phyloP scores from a whole-genome alignment of 257 asterid genomes.

The Fraxinus quadrangulata region DNA sequence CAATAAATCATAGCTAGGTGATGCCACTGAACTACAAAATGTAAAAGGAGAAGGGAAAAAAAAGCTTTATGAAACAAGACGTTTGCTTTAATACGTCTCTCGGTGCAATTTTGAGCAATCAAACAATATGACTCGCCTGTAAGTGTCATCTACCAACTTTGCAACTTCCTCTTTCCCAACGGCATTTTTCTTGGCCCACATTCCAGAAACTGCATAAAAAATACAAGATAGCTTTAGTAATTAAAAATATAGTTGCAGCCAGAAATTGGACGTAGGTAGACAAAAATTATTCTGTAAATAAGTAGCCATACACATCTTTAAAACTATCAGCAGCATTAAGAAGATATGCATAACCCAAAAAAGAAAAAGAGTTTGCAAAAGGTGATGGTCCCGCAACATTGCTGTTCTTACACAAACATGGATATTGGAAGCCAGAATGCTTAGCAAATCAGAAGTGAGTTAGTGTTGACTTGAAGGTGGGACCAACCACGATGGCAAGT shows the following conservation, averaged over 20 bases:
- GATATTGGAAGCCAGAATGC: background rate
- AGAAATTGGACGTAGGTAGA: background rate
- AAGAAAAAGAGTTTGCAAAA: background rate
- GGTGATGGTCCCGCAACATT: background rate
- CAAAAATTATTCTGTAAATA: background rate
- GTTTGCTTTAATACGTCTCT: background rate
- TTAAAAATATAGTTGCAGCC: background rate
- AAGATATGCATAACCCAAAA: background rate
- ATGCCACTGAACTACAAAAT: background rate
- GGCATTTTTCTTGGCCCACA: constrained; percentile 73
- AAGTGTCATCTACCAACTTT: constrained; percentile 82
- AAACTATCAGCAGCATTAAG: background rate
- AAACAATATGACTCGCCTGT: constrained; percentile 53
- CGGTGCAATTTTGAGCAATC: background rate
- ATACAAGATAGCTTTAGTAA: constrained; percentile 16
- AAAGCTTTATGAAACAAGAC: background rate
- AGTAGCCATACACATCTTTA: background rate
- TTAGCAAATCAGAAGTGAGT: background rate
- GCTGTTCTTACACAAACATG: background rate
- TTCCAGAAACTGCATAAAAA: constrained; percentile 62
- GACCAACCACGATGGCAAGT: background rate
- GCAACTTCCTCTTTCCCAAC: constrained; percentile 79
- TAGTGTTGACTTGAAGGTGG: background rate
- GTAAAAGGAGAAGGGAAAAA: background rate
- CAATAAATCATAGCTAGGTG: background rate